phyloP scores from a whole-genome alignment of 1,139 yeast species.

The Oligophagozyma castellii region DNA sequence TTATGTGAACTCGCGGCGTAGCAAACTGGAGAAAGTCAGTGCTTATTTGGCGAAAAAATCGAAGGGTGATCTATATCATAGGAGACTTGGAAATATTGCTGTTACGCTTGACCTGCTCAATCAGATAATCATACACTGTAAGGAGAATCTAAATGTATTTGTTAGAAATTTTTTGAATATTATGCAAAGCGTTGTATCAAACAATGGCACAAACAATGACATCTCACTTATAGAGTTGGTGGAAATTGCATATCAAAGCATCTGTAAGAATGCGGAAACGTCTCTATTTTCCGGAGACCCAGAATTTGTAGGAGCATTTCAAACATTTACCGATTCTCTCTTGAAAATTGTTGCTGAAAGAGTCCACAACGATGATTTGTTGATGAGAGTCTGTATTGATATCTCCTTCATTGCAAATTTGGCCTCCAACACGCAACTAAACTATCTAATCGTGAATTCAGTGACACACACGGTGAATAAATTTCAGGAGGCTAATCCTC shows the following conservation, averaged over 20 bases:
- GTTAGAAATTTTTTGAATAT: conserved; percentile 48
- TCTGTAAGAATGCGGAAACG: conserved; percentile 54
- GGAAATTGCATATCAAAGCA: conserved; percentile 27
- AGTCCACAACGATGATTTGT: conserved; percentile 19
- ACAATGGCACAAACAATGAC: conserved; percentile 20
- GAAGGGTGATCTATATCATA: conserved; percentile 44
- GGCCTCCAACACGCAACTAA: conserved; percentile 19
- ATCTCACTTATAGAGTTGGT: conserved; percentile 17
- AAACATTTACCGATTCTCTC: conserved; percentile 26
- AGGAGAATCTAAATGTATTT: conserved; percentile 72
- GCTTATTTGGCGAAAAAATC: conserved; percentile 53
- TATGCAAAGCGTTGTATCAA: conserved; percentile 21
- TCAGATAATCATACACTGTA: conserved; percentile 61
- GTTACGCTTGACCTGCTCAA: conserved; percentile 65
- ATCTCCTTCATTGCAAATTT: conserved; percentile 18
- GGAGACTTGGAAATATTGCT: conserved; percentile 62
- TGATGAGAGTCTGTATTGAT: conserved; percentile 21
- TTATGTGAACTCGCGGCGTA: conserved; percentile 84
- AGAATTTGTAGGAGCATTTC: conserved; percentile 33
- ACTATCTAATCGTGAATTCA: conserved; percentile 15
- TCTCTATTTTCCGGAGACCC: conserved; percentile 63
- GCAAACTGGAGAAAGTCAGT: conserved; percentile 79
- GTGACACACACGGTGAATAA: conserved; percentile 14
- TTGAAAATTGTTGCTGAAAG: conserved; percentile 15
- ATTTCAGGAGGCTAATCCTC: conserved; percentile 17